Percentiles rank a stretch among this genome's conserved stretches.
Conservation (phyloP, 2,329 filamentous ascomycete species). For the Cladophialophora yegresii region DNA sequence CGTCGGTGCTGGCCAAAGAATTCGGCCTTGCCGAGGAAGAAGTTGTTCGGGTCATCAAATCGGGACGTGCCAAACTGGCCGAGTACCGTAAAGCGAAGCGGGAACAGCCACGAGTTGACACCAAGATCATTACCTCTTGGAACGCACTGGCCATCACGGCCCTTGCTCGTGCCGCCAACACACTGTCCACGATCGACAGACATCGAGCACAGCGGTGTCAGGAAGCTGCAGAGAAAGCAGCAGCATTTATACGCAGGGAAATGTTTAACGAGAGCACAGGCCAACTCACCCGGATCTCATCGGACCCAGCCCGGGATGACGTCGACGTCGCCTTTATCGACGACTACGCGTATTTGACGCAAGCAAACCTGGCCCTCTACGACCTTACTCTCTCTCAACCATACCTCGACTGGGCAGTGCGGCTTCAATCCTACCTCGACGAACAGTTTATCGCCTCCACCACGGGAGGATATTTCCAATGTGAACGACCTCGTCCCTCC, state of each 20-base stretch:
- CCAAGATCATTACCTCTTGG: conserved; percentile 83
- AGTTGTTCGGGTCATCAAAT: conserved; percentile 66
- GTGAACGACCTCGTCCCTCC: conserved; percentile 9
- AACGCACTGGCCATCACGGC: conserved; percentile 86
- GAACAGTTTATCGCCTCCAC: conserved; percentile 71
- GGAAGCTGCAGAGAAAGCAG: conserved; percentile 66
- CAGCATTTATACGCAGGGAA: conserved; percentile 69
- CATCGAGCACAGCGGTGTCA: conserved; percentile 64
- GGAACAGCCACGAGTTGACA: conserved; percentile 75
- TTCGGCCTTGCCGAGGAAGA: conserved; percentile 72
- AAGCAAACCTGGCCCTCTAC: conserved; percentile 80
- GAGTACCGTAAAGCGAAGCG: conserved; percentile 73
- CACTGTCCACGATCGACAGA: conserved; percentile 63
- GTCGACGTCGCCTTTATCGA: conserved; percentile 80
- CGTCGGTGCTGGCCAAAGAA: conserved; percentile 69
- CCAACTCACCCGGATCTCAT: conserved; percentile 61
- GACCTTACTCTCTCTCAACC: conserved; percentile 75
- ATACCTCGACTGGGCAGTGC: conserved; percentile 78
- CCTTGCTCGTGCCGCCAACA: conserved; percentile 72
- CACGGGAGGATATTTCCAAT: conserved; percentile 32
- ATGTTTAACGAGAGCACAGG: conserved; percentile 68
- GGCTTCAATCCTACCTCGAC: conserved; percentile 74
- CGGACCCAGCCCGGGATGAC: conserved; percentile 3
- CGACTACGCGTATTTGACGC: conserved; percentile 88
- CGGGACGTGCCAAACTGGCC: conserved; percentile 68